Conservation (phyloP, 2,329 filamentous ascomycete genomes). For the Aspergillus luchuensis region DNA sequence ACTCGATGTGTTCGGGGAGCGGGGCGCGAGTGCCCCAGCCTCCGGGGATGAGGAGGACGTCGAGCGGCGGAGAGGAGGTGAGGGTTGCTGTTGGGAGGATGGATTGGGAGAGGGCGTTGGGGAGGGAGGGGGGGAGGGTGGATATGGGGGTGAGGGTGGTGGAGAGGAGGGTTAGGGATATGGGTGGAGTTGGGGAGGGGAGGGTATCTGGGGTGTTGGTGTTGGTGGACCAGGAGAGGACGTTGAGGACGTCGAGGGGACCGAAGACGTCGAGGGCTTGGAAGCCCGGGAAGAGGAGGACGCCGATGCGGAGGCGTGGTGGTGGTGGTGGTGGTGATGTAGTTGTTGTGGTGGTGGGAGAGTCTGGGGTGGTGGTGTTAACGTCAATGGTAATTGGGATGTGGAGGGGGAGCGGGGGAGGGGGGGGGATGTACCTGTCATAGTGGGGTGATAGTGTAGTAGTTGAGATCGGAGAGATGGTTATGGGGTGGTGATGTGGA, state of each 20-base stretch:
- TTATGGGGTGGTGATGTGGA: too few species aligned
- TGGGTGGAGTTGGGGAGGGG: not conserved
- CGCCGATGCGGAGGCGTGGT: not conserved
- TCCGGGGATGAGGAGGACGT: slow-evolving; percentile 9
- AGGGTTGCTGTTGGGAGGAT: slow-evolving; percentile 9
- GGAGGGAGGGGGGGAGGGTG: slow-evolving; percentile 4
- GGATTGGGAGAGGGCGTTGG: not conserved
- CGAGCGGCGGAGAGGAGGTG: not conserved
- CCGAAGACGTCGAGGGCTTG: slow-evolving; percentile 49
- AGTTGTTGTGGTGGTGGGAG: not conserved
- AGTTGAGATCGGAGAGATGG: too few species aligned
- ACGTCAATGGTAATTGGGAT: too few species aligned
- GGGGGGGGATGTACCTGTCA: not conserved
- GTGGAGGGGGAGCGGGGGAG: too few species aligned
- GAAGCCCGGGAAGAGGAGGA: slow-evolving; percentile 44
- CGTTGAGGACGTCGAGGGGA: slow-evolving; percentile 51
- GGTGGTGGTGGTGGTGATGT: not conserved
- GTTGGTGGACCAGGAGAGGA: slow-evolving; percentile 19
- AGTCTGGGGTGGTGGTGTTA: not conserved
- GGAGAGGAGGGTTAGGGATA: slow-evolving; percentile 3
- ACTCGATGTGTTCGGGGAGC: slow-evolving; percentile 1
- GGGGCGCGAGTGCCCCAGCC: slow-evolving; percentile 9
- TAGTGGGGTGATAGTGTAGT: too few species aligned
- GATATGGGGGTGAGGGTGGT: slow-evolving; percentile 8
- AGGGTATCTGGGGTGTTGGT: too few species aligned